Percentiles rank a stretch among this genome's conserved stretches.
These are phyloP conservation scores for Sugiyamaella neomexicana DNA, from an alignment of 1,139 yeast species.

Conservation along the genomic window DNA sequence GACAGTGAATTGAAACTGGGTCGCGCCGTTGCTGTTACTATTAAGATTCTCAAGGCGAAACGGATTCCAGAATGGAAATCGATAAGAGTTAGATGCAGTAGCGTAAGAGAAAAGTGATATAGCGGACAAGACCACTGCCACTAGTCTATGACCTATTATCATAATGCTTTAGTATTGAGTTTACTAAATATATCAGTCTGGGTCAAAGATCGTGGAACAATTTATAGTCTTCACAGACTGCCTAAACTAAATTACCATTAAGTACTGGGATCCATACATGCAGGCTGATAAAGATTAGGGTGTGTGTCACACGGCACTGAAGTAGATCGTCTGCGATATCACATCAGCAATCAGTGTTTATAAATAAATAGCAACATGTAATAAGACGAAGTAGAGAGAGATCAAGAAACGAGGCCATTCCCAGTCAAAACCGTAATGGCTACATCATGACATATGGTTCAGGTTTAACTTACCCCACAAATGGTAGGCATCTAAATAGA, in stretches of 20 bases:
- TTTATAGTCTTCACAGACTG: not conserved
- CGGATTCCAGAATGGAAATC: constrained; percentile 1
- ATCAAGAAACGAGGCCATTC: not conserved
- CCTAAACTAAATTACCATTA: not conserved
- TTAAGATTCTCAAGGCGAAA: not conserved
- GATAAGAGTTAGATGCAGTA: not conserved
- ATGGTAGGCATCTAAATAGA: no score
- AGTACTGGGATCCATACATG: not conserved
- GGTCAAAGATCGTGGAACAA: no score
- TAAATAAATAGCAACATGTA: not conserved
- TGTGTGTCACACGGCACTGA: constrained; percentile 2
- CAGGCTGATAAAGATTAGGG: constrained; percentile 12
- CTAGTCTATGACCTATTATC: not conserved
- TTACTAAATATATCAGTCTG: no score
- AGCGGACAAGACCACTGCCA: not conserved
- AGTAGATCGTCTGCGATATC: not conserved
- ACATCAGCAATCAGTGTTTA: not conserved
- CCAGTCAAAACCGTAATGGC: not conserved
- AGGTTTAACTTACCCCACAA: no score
- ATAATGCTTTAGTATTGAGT: not conserved
- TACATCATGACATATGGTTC: no score
- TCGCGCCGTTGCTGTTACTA: not conserved
- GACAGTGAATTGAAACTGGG: not conserved
- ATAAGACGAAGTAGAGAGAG: no score
- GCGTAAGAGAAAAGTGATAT: not conserved